phyloP scores from a whole-genome alignment of 352 stramenopile genomes.

The Globisporangium barbulae region DNA sequence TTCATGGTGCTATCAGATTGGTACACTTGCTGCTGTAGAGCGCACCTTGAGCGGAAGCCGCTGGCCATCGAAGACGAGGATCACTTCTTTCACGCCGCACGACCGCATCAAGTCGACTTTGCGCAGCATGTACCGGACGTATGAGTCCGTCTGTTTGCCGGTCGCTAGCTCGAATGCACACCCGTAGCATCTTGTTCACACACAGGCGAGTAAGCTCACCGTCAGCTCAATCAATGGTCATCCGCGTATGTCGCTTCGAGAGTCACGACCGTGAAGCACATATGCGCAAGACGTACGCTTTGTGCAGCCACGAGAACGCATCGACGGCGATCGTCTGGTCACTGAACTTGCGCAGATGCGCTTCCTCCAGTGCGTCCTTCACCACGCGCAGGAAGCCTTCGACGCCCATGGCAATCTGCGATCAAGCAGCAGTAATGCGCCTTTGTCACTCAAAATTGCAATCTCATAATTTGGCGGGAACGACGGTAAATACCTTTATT shows the following conservation, averaged over 20 bases:
- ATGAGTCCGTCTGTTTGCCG: conserved; percentile 54
- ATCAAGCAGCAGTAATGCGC: not conserved
- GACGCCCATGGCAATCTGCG: conserved; percentile 42
- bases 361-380: conserved; percentile 47
- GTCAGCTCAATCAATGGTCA: not conserved
- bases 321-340: conserved; percentile 65
- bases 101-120: conserved; percentile 61
- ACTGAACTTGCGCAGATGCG: conserved; percentile 47
- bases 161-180: conserved; percentile 75
- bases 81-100: conserved; percentile 49
- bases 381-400: conserved; percentile 63
- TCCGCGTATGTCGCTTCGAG: not conserved
- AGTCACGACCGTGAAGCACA: not conserved
- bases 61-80: conserved; percentile 78
- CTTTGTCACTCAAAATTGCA: conserved; percentile 1
- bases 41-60: conserved; percentile 64
- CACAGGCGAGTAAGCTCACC: not conserved
- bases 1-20: not conserved
- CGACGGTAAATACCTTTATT: not conserved
- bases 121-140: conserved; percentile 72
- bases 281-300: conserved; percentile 43
- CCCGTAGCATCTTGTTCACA: conserved; percentile 54
- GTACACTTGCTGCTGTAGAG: not conserved
- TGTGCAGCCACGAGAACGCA: conserved; percentile 78
- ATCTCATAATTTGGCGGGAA: not conserved